These are phyloP conservation scores for Pascua sp. DNA, from an alignment of 1,284 basidiomycete species.

Conservation along the genomic window DNA sequence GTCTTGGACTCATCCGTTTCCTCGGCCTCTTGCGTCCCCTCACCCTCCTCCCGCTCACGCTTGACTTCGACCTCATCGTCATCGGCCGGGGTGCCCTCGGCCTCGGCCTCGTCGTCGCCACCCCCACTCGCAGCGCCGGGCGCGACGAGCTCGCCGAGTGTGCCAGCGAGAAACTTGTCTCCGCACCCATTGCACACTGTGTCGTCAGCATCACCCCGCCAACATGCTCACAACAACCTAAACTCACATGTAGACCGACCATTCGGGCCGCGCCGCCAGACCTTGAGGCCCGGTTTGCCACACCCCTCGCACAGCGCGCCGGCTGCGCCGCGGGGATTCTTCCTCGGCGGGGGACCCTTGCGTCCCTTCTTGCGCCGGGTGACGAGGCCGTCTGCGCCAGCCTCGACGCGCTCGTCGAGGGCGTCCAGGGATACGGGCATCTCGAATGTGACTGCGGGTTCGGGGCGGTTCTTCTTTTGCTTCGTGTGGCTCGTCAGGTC, in stretches of 20 bases:
- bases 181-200: conserved; percentile 44
- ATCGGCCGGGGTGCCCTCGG: neutral
- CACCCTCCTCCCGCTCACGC: neutral
- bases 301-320: conserved; percentile 42
- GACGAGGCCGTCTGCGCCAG: conserved; percentile 21
- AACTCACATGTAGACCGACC: conserved; percentile 41
- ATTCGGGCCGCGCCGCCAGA: conserved; percentile 42
- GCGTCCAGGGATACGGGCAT: conserved; percentile 42
- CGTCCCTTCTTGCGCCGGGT: neutral
- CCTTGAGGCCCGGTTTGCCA: conserved; percentile 29
- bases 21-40: neutral
- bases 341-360: conserved; percentile 13
- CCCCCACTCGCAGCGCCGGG: conserved; percentile 28
- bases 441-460: conserved; percentile 36
- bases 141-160: conserved; percentile 33
- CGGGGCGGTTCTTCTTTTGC: conserved; percentile 18
- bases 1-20: conserved; percentile 1
- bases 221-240: neutral
- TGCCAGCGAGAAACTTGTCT: conserved; percentile 34
- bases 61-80: conserved; percentile 2
- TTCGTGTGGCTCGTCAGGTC: conserved; percentile 1
- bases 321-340: conserved; percentile 13
- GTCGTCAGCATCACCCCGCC: conserved; percentile 2
- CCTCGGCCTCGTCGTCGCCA: conserved; percentile 4
- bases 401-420: conserved; percentile 42